phyloP scores from a whole-genome alignment of 306 rosid genomes.

The Hippophae tibetana region DNA sequence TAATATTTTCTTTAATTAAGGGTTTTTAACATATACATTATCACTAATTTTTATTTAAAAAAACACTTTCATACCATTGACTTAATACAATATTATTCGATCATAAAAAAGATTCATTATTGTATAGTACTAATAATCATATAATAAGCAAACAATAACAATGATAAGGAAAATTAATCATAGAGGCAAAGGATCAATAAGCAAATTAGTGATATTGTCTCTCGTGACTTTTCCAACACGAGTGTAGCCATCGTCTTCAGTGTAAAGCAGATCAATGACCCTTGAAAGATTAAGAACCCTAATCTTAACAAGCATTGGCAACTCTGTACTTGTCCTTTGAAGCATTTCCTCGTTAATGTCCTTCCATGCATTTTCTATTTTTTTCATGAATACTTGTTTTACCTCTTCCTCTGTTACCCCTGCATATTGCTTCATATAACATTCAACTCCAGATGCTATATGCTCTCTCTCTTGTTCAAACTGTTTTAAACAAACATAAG shows the following conservation, averaged over 20 bases:
- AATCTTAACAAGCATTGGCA: slow-evolving; percentile 26
- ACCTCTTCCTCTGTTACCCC: slow-evolving; percentile 11
- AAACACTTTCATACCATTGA: too few relatives aligned
- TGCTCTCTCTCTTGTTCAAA: slow-evolving; percentile 35
- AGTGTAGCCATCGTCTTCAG: slow-evolving; percentile 26
- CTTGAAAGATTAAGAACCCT: slow-evolving; percentile 28
- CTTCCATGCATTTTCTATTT: slow-evolving; percentile 22
- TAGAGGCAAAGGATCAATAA: background rate
- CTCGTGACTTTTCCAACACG: background rate
- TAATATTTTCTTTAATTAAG: too few relatives aligned
- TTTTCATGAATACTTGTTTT: slow-evolving; percentile 3
- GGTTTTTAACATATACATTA: too few relatives aligned
- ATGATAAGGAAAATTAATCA: background rate
- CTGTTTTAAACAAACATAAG: background rate
- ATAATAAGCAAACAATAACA: too few relatives aligned
- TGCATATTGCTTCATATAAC: slow-evolving; percentile 31
- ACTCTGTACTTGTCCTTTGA: background rate
- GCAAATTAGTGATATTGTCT: background rate
- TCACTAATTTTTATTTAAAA: too few relatives aligned
- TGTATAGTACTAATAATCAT: too few relatives aligned
- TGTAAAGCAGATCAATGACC: slow-evolving; percentile 22
- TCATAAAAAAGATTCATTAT: too few relatives aligned
- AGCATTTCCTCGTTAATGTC: slow-evolving; percentile 32
- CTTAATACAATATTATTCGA: too few relatives aligned
- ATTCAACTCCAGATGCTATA: slow-evolving; percentile 23